These are phyloP conservation scores for Linum tenue DNA, from an alignment of 345 rosid species.

Conservation along the genomic window DNA sequence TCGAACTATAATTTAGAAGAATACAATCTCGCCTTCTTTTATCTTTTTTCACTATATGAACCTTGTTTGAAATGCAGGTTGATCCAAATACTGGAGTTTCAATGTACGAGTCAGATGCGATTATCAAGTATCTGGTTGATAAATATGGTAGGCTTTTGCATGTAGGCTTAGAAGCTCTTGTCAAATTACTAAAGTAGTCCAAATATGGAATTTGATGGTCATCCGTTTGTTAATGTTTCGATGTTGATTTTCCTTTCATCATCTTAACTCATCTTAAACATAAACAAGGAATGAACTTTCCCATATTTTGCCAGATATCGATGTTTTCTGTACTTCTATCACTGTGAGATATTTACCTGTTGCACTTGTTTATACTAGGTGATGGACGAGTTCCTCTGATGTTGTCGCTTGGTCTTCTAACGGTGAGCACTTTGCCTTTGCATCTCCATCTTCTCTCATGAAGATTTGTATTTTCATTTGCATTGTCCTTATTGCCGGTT, in stretches of 20 bases:
- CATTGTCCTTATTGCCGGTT: neutral
- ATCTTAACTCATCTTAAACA: no score
- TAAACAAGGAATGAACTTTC: no score
- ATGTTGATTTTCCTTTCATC: no score
- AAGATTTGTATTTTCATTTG: neutral
- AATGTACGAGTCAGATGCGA: conserved; percentile 90
- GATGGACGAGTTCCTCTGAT: conserved; percentile 79
- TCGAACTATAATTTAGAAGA: neutral
- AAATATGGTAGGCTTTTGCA: conserved; percentile 56
- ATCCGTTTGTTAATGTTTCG: no score
- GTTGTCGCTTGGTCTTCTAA: conserved; percentile 69
- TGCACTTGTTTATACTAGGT: conserved; percentile 39
- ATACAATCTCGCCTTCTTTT: neutral
- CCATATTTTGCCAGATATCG: no score
- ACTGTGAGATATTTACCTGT: neutral
- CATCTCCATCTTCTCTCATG: neutral
- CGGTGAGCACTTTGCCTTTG: conserved; percentile 37
- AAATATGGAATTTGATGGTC: no score
- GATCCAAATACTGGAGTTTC: conserved; percentile 89
- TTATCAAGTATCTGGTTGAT: conserved; percentile 65
- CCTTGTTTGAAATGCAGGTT: conserved; percentile 35
- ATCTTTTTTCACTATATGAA: no score
- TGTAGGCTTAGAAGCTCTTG: no score
- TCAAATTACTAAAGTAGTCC: no score
- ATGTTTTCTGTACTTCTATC: no score